Percentiles rank a stretch among this genome's conserved stretches.
phyloP scores from a whole-genome alignment of 169 alveolate genomes.

The Plasmodium reichenowi region DNA sequence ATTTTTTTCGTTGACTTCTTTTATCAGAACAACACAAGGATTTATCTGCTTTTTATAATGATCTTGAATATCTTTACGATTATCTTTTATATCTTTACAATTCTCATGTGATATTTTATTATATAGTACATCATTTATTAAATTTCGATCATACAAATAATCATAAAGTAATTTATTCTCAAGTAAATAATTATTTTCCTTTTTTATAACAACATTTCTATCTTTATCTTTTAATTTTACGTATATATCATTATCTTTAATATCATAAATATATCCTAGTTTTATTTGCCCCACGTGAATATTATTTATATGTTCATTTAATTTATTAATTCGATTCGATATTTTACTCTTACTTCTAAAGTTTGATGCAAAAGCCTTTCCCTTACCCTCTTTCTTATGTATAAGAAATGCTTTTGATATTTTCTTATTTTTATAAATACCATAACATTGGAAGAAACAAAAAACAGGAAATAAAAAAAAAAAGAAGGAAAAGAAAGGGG shows the following conservation, averaged over 20 bases:
- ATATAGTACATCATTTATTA: slow-evolving; percentile 32
- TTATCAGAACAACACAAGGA: slow-evolving; percentile 50
- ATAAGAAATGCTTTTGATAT: no score
- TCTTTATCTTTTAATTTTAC: slow-evolving; percentile 42
- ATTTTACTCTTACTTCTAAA: no score
- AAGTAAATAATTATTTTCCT: slow-evolving; percentile 53
- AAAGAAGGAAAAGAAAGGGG: no score
- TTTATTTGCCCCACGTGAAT: slow-evolving; percentile 67
- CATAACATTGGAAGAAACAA: no score
- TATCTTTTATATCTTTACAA: background rate
- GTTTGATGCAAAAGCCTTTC: no score
- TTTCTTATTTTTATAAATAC: no score
- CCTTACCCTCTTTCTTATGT: no score
- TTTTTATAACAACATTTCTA: slow-evolving; percentile 60
- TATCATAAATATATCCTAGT: slow-evolving; percentile 47
- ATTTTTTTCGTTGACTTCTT: slow-evolving; percentile 23
- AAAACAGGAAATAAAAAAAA: no score
- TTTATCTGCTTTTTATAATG: background rate
- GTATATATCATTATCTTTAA: slow-evolving; percentile 55
- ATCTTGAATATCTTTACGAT: background rate
- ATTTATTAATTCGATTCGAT: background rate
- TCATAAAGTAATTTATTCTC: slow-evolving; percentile 65
- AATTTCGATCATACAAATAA: slow-evolving; percentile 32
- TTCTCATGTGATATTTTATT: slow-evolving; percentile 3
- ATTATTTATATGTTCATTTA: slow-evolving; percentile 8